These are phyloP conservation scores for Santalum album DNA, from an alignment of 164 flowering plant genomes.

Conservation along the genomic window DNA sequence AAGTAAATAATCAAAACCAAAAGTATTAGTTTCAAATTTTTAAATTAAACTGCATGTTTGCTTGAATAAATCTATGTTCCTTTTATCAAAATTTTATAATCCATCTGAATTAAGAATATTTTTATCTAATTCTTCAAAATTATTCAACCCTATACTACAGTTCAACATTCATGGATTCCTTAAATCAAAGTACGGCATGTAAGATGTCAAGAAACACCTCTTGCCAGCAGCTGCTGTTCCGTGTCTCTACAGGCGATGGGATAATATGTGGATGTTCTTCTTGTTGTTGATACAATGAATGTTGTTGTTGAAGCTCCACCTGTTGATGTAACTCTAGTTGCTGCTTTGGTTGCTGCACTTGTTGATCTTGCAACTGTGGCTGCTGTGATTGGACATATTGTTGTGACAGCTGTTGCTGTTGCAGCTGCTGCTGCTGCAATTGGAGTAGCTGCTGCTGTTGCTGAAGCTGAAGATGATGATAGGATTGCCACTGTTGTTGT, in stretches of 20 bases:
- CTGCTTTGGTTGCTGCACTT: constrained; percentile 16
- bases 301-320: neutral
- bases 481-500: neutral
- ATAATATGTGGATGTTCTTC: constrained; percentile 1
- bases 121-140: too few species aligned
- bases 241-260: neutral
- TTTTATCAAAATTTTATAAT: too few species aligned
- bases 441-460: constrained; percentile 16
- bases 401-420: constrained; percentile 10
- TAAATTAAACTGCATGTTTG: too few species aligned
- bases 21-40: too few species aligned
- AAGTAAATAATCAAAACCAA: too few species aligned
- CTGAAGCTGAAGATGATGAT: constrained; percentile 5
- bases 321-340: constrained; percentile 15
- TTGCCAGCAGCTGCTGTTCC: neutral
- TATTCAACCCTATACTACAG: too few species aligned
- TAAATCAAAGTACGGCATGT: too few species aligned
- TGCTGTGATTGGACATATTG: constrained; percentile 20
- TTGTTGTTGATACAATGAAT: constrained; percentile 12
- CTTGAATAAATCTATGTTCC: too few species aligned
- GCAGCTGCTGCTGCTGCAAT: constrained; percentile 16
- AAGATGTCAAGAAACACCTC: too few species aligned
- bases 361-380: constrained; percentile 10
- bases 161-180: too few species aligned
- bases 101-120: too few species aligned